phyloP scores from a whole-genome alignment of 345 rosid genomes.

The Odontarrhena argentea region DNA sequence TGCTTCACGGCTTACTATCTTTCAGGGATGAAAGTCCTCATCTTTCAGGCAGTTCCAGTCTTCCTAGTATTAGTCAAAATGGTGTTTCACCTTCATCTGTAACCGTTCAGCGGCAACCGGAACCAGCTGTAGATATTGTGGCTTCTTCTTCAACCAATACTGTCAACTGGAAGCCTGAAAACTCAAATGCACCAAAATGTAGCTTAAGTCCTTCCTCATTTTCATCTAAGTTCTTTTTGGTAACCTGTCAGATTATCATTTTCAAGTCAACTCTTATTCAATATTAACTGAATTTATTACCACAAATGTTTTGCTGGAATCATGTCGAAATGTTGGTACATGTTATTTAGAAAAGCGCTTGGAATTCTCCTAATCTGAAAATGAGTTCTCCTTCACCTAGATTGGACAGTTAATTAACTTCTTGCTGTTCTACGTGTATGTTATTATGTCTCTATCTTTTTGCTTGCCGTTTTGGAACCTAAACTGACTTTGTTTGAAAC shows the following conservation, averaged over 20 bases:
- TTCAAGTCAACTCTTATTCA: conserved; percentile 9
- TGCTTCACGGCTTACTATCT: conserved; percentile 19
- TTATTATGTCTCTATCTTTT: conserved; percentile 9
- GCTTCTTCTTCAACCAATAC: conserved; percentile 48
- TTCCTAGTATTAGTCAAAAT: conserved; percentile 46
- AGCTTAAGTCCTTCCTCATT: conserved; percentile 40
- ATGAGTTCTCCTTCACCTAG: conserved; percentile 7
- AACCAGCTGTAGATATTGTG: conserved; percentile 35
- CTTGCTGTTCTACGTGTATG: conserved; percentile 16
- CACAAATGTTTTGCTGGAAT: background rate
- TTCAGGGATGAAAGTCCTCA: conserved; percentile 53
- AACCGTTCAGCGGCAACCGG: conserved; percentile 40
- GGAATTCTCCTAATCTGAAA: conserved; percentile 26
- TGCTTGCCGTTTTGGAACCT: background rate
- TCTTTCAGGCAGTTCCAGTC: conserved; percentile 44
- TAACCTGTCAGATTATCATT: conserved; percentile 12
- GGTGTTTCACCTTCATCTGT: conserved; percentile 40
- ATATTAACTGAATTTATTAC: conserved; percentile 7
- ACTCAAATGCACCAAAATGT: conserved; percentile 76
- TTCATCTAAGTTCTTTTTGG: conserved; percentile 28
- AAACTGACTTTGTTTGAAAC: conserved; percentile 5
- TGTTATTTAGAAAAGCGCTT: conserved; percentile 14
- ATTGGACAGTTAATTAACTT: conserved; percentile 5
- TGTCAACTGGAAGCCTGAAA: conserved; percentile 60
- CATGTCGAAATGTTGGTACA: conserved; percentile 21